These are phyloP conservation scores for Chlorella ohadii DNA, from an alignment of 139 green algal species.

Conservation along the genomic window DNA sequence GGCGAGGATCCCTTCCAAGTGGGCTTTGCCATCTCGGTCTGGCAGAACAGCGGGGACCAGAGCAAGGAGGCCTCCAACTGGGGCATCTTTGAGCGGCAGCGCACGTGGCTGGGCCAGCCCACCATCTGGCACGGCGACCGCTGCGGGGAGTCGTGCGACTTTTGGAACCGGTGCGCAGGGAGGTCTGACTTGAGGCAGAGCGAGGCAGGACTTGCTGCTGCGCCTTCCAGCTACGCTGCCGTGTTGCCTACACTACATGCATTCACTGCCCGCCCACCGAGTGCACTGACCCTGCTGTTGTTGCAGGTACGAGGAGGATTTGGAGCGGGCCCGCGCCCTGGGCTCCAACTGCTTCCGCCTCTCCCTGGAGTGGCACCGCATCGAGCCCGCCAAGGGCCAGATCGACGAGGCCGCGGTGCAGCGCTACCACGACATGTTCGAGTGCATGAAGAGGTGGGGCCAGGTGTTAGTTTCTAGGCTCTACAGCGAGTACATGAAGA, in stretches of 20 bases:
- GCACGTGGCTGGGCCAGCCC: neutral
- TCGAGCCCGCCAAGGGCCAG: conserved; percentile 67
- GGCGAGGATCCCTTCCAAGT: conserved; percentile 33
- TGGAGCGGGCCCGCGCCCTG: conserved; percentile 56
- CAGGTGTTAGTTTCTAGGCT: no score
- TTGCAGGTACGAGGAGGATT: conserved; percentile 55
- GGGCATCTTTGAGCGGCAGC: conserved; percentile 35
- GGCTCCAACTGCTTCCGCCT: conserved; percentile 82
- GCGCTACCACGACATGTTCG: conserved; percentile 62
- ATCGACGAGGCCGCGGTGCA: conserved; percentile 70
- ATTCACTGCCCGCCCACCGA: neutral
- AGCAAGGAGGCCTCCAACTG: conserved; percentile 42
- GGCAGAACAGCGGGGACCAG: conserved; percentile 41
- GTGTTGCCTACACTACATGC: neutral
- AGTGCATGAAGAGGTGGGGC: conserved; percentile 32
- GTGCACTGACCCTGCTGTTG: neutral
- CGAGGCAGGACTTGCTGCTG: neutral
- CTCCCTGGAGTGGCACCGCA: conserved; percentile 85
- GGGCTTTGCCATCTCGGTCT: conserved; percentile 46
- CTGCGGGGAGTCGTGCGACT: conserved; percentile 62
- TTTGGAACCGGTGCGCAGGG: conserved; percentile 71
- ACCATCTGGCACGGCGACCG: conserved; percentile 11
- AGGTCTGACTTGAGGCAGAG: neutral
- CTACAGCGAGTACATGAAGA: no score
- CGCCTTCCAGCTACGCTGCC: no score